Evolutionary conservation across 2,329 filamentous ascomycete genomes (phyloP).

Genomic region (Fusarium sp.): DNA sequence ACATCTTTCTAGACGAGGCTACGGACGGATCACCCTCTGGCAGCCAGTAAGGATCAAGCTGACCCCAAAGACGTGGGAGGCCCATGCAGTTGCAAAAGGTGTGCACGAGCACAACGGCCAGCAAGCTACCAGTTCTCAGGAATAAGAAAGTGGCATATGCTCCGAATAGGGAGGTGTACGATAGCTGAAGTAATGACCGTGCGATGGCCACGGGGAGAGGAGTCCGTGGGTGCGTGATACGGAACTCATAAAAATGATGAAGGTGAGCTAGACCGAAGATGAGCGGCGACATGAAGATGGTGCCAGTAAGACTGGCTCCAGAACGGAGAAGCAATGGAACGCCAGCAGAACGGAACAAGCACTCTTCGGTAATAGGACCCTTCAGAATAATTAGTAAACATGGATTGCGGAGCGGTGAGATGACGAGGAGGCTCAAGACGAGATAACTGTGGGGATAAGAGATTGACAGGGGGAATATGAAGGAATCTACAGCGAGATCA

Average conservation of each 20-base stretch:
- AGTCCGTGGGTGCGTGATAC: slow-evolving; percentile 78
- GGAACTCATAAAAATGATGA: slow-evolving; percentile 96
- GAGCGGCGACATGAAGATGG: slow-evolving; percentile 84
- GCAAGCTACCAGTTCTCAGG: slow-evolving; percentile 83
- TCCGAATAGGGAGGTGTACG: slow-evolving; percentile 92
- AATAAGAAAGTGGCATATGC: slow-evolving; percentile 93
- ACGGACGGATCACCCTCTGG: slow-evolving; percentile 34
- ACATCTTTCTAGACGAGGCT: slow-evolving; percentile 51
- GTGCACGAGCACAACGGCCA: slow-evolving; percentile 80
- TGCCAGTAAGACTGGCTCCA: slow-evolving; percentile 62
- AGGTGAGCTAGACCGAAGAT: slow-evolving; percentile 94
- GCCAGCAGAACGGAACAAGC: slow-evolving; percentile 89
- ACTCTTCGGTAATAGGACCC: slow-evolving; percentile 91
- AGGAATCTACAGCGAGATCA: slow-evolving; percentile 18
- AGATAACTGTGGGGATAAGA: slow-evolving; percentile 31
- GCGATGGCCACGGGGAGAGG: slow-evolving; percentile 70
- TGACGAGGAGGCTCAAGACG: slow-evolving; percentile 26
- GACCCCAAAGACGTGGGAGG: slow-evolving; percentile 85
- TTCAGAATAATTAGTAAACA: slow-evolving; percentile 45
- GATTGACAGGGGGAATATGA: slow-evolving; percentile 27
- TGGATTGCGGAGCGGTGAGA: slow-evolving; percentile 36
- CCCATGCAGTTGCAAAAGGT: slow-evolving; percentile 94
- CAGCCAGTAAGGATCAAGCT: slow-evolving; percentile 67
- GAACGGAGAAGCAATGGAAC: slow-evolving; percentile 84
- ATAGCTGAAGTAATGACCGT: slow-evolving; percentile 83